Evolutionary conservation across 805 yeast species (phyloP).

Genomic region (Wickerhamomyces xylosicus): DNA sequence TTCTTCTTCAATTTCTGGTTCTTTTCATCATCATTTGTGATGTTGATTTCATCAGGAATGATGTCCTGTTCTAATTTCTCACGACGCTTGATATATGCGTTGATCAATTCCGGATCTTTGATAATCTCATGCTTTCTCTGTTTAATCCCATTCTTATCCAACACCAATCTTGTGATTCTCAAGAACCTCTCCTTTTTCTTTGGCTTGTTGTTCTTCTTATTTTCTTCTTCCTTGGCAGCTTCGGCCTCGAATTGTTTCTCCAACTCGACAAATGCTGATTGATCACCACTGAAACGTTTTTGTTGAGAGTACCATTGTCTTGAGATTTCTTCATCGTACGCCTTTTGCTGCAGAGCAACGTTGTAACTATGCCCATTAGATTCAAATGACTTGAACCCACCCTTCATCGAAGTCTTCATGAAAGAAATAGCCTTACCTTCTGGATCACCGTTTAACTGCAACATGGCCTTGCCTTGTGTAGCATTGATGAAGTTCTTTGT

Average conservation of each 20-base stretch:
- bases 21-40: conserved; percentile 78
- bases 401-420: conserved; percentile 87
- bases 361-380: conserved; percentile 63
- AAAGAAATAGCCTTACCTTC: conserved; percentile 86
- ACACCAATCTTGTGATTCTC: conserved; percentile 66
- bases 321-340: conserved; percentile 83
- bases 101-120: conserved; percentile 78
- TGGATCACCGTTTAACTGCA: conserved; percentile 91
- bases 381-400: conserved; percentile 55
- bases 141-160: conserved; percentile 77
- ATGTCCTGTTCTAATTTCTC: conserved; percentile 53
- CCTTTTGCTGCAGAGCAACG: conserved; percentile 78
- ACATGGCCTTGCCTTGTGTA: conserved; percentile 94
- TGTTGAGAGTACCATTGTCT: conserved; percentile 87
- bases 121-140: conserved; percentile 74
- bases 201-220: conserved; percentile 11
- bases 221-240: background rate
- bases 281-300: conserved; percentile 34
- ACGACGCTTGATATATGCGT: conserved; percentile 69
- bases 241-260: conserved; percentile 19
- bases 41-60: conserved; percentile 60
- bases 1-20: conserved; percentile 68
- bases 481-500: conserved; percentile 86
- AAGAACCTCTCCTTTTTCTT: conserved; percentile 26
- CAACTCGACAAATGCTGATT: conserved; percentile 14